Conservation (phyloP, 148 eudicot genomes). For the Vaccinium vitisidaea region DNA sequence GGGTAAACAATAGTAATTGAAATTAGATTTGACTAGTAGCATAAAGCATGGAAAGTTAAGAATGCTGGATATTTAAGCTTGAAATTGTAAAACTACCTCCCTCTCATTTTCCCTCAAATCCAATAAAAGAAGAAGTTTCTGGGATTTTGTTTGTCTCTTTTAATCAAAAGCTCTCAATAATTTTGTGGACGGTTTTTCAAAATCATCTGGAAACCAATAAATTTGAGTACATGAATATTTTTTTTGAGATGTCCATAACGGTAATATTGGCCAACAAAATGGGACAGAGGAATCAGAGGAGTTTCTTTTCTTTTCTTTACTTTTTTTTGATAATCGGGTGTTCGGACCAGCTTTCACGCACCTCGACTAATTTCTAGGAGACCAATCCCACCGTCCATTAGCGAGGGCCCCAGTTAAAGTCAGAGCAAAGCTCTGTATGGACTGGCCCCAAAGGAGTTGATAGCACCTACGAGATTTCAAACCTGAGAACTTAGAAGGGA, state of each 20-base stretch:
- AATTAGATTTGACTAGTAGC: conserved; percentile 6
- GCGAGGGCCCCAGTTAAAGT: no score
- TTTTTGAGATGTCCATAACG: background rate
- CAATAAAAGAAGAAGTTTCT: background rate
- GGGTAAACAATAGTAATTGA: conserved; percentile 1
- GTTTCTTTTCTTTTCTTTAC: no score
- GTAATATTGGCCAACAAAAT: background rate
- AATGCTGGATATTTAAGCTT: background rate
- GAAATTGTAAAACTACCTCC: background rate
- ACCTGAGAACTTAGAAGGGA: no score
- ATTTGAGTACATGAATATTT: background rate
- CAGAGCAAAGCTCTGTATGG: no score
- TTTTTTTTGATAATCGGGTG: no score
- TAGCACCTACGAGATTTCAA: no score
- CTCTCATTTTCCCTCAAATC: background rate
- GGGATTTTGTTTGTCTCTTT: background rate
- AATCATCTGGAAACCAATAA: background rate
- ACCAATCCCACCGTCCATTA: no score
- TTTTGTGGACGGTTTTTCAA: background rate
- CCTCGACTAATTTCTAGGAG: no score
- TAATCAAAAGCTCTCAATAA: background rate
- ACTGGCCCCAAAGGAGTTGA: no score
- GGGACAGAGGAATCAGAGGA: background rate
- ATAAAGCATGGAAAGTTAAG: background rate
- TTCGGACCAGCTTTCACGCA: no score